Percentiles rank a stretch among this genome's conserved stretches.
These are phyloP conservation scores for Annulohypoxylon stygium DNA, from an alignment of 495 filamentous ascomycete genomes.

Conservation along the genomic window DNA sequence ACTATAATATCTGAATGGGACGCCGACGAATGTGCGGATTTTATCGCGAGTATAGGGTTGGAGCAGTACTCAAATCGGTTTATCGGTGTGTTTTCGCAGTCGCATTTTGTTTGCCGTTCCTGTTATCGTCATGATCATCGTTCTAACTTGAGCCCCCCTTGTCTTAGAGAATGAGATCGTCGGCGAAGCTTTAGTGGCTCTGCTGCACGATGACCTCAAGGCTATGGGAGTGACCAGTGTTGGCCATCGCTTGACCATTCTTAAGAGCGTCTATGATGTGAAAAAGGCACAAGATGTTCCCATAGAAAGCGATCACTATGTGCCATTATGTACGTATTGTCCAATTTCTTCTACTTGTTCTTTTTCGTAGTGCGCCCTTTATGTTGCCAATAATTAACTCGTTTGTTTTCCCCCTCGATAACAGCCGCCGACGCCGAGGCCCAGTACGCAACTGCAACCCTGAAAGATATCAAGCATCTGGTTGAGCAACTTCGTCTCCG, in stretches of 20 bases:
- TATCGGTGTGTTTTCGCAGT: constrained; percentile 69
- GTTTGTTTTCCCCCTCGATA: constrained; percentile 8
- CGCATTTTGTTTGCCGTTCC: not conserved
- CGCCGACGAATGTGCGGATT: constrained; percentile 88
- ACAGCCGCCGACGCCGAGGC: constrained; percentile 89
- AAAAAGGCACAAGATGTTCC: constrained; percentile 93
- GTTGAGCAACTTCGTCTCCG: constrained; percentile 87
- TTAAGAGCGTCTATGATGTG: constrained; percentile 94
- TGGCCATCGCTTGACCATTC: constrained; percentile 91
- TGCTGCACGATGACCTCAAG: constrained; percentile 93
- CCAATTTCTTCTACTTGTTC: not conserved
- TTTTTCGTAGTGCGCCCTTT: constrained; percentile 11
- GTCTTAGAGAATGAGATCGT: constrained; percentile 88
- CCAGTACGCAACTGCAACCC: constrained; percentile 84
- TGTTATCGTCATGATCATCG: constrained; percentile 34
- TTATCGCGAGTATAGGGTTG: constrained; percentile 81
- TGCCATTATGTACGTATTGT: constrained; percentile 82
- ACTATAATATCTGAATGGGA: constrained; percentile 91
- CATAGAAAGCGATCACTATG: constrained; percentile 92
- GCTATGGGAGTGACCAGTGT: constrained; percentile 93
- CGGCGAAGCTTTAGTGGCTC: constrained; percentile 87
- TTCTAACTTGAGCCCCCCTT: constrained; percentile 49
- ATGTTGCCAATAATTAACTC: constrained; percentile 44
- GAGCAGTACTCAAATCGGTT: constrained; percentile 86
- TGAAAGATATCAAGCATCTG: constrained; percentile 89